Base-by-base conservation (phyloP, 1,139 yeast species). In the Magnusiomyces paraingens region DNA sequence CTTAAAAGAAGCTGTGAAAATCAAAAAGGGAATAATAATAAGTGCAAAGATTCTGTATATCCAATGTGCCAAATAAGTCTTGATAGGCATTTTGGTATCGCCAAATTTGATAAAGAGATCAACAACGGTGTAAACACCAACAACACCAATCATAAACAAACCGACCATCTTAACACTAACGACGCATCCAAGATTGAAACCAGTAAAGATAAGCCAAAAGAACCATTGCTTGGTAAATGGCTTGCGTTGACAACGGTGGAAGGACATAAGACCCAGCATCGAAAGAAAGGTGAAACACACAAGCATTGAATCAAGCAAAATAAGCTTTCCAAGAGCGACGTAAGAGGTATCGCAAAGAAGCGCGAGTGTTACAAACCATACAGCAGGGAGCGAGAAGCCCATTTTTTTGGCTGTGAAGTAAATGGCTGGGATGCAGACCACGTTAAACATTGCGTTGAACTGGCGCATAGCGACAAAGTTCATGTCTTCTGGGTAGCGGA, bases 111-210 rank as follows among this genome's bases (percentile, higher is more conserved):
- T 74, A 73, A 83, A 76, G 55, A 93, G 75, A 62, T 93, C 98
- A 56, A 79, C 78, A 11, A 86, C 70, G 2, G 90, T 86, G 72
- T 90, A 93, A 14, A 87, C 60, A 1, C 99, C 99, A 53, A 90
- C 86, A 22, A 91, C 72, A 0, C 80, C 78, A 11, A 96, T 94
- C 47, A 86, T 82, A 66, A 93, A 90, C 50, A 91, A 70, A 3
- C 99, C 99, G 18, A 93, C 98, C 97, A 96, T 89, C 71, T 93
- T 93, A 44, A 91, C 95, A 51, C 95, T 64, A 56, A 73, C 65
- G 14, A 91, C 98, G 68, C 96, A 87, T 0, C 99, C 99, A 59
- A 94, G 81, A 11, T 90, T 81, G 6, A 86, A 57, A 6, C 99
- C 99, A 1, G 94, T 82, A 18, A 84, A 63, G 3, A 77, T 51